Evolutionary conservation across 1,284 basidiomycete genomes (phyloP).

Genomic region (Ganoderma leucocontextum): DNA sequence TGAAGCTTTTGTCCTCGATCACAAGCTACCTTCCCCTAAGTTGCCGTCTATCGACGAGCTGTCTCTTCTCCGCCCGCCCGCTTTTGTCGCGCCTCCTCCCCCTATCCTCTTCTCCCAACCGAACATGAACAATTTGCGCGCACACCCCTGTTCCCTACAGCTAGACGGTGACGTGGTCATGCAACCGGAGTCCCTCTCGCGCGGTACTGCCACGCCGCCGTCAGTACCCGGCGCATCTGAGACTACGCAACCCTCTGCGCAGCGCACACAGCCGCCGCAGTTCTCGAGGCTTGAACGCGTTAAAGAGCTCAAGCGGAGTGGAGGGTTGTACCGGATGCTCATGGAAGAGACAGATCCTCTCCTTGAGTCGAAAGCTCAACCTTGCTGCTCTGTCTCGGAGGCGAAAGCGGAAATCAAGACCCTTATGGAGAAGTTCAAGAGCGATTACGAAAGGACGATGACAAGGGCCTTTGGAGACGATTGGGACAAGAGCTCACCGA

Average conservation of each 20-base stretch:
- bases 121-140: conserved; percentile 6
- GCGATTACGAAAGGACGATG: conserved; percentile 62
- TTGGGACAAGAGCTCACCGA: conserved; percentile 19
- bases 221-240: neutral
- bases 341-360: conserved; percentile 3
- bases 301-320: neutral
- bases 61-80: neutral
- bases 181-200: conserved; percentile 9
- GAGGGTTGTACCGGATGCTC: neutral
- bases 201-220: conserved; percentile 23
- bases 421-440: conserved; percentile 67
- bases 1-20: neutral
- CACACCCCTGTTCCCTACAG: neutral
- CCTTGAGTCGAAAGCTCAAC: neutral
- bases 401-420: conserved; percentile 53
- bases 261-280: neutral
- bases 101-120: conserved; percentile 31
- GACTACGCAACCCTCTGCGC: neutral
- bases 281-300: neutral
- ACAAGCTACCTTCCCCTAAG: neutral
- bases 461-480: conserved; percentile 53
- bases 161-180: conserved; percentile 26
- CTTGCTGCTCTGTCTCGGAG: conserved; percentile 61
- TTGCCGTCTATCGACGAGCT: conserved; percentile 1
- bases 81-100: conserved; percentile 31